These are phyloP conservation scores for Clonostachys byssicola DNA, from an alignment of 2,329 filamentous ascomycete species.

Conservation along the genomic window DNA sequence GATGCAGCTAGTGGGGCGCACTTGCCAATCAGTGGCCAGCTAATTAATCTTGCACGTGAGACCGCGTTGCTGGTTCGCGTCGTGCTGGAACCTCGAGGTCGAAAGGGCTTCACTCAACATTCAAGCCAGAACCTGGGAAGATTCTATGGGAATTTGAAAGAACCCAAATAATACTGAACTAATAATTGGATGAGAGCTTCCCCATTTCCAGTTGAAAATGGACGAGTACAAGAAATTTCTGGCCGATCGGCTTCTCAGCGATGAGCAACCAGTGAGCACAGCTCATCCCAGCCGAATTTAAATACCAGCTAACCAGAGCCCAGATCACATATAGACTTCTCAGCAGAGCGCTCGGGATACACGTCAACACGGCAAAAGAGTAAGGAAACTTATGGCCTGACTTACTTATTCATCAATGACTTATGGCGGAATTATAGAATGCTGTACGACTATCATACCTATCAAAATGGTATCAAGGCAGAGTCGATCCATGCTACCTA, in stretches of 20 bases:
- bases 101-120: background rate
- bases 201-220: constrained; percentile 26
- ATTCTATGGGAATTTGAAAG: too few relatives aligned
- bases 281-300: background rate
- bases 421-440: constrained; percentile 64
- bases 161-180: too few relatives aligned
- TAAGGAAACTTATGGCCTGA: constrained; percentile 33
- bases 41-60: too few relatives aligned
- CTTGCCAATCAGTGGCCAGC: too few relatives aligned
- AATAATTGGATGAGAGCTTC: too few relatives aligned
- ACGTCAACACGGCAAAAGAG: constrained; percentile 88
- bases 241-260: constrained; percentile 70
- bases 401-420: constrained; percentile 12
- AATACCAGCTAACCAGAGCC: constrained; percentile 6
- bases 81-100: too few relatives aligned
- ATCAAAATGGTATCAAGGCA: constrained; percentile 70
- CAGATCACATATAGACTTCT: constrained; percentile 85
- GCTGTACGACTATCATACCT: constrained; percentile 76
- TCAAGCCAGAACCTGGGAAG: too few relatives aligned
- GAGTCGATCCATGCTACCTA: constrained; percentile 89
- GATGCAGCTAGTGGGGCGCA: too few relatives aligned
- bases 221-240: constrained; percentile 68
- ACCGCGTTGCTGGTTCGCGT: too few relatives aligned
- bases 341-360: constrained; percentile 76
- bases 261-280: constrained; percentile 63